Evolutionary conservation across 2,329 filamentous ascomycete genomes (phyloP).

Genomic region (Talaromyces atroroseus): DNA sequence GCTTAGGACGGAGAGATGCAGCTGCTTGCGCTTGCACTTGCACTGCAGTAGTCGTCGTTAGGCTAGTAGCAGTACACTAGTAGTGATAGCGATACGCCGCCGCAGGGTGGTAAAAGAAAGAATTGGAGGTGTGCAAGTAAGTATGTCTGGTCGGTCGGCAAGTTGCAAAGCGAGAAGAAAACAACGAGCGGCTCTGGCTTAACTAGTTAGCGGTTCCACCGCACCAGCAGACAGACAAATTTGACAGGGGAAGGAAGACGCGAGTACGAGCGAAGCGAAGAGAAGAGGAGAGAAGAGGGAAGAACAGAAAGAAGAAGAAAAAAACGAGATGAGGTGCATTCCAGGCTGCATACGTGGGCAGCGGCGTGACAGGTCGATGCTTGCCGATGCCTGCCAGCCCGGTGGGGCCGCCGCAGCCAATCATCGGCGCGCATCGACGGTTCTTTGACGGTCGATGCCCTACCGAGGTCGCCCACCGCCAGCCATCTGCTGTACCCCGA

Average conservation of each 20-base stretch:
- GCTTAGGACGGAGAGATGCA: constrained; percentile 9
- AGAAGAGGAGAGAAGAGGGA: not conserved
- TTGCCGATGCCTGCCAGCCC: constrained; percentile 6
- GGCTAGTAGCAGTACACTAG: not conserved
- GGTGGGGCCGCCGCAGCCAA: not conserved
- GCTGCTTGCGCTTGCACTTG: constrained; percentile 9
- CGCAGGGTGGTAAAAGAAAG: not conserved
- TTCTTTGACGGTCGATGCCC: not conserved
- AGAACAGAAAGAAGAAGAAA: no score
- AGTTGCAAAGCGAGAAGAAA: not conserved
- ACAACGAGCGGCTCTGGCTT: not conserved
- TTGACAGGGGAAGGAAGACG: not conserved
- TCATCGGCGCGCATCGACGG: not conserved
- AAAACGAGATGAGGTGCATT: not conserved
- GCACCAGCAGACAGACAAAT: not conserved
- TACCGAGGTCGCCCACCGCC: no score
- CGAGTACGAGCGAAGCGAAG: not conserved
- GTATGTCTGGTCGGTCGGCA: no score
- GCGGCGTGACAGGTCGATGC: constrained; percentile 12
- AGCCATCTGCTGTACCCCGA: no score
- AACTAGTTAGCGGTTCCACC: not conserved
- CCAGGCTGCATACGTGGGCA: not conserved
- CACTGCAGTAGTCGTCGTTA: not conserved
- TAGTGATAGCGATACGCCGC: not conserved
- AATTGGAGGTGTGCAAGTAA: not conserved